Base-by-base conservation (phyloP, 139 green algal species). In the Spirogloea muscicola region DNA sequence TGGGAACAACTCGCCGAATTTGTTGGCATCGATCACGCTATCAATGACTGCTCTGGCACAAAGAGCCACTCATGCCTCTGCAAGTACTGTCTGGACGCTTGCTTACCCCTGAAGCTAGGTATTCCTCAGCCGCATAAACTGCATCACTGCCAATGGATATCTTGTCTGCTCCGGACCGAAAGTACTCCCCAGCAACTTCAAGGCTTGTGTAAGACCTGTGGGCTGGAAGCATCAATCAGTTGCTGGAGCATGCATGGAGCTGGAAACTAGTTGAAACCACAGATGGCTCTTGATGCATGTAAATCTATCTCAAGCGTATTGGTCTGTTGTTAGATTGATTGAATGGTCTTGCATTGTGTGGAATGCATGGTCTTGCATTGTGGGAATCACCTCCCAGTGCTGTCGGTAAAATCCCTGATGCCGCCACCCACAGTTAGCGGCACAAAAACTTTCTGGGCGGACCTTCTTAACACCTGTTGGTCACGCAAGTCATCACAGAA, bases 161-260 rank as follows among this genome's bases (percentile, higher is more conserved):
- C 87, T 97, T 97, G 85, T 97, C 93, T 0, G 93, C 93, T 1
- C 93, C 93, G 27, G 89, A 88, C 81, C 92, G 83, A 86, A 99
- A 99, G 86, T 99, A 99, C 77, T 94, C 91, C 2, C 89, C 83
- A 4, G 94, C 94, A 49, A 99, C 94, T 73, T 96, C 85, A n/a
- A 98, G 78, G 3, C 91, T 90, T 2, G 76, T 84, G 86, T 97
- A 96, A 16, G 37, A 27, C 34, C 74, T 79, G 71, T 29, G 13
- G 27, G 27, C 31, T 16, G 16, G 10, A 64, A 10, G 16, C 55
- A 64, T 16, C 55, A 64, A n/a, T n/a, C n/a, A n/a, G n/a, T n/a
- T n/a, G n/a, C n/a, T n/a, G n/a, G n/a, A n/a, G n/a, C n/a, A n/a
- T n/a, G n/a, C n/a, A n/a, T n/a, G n/a, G n/a, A n/a, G n/a, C n/a